Percentiles rank a stretch among this genome's conserved stretches.
Conservation (phyloP, 2,329 filamentous ascomycete species). For the Albifimbria verrucaria region DNA sequence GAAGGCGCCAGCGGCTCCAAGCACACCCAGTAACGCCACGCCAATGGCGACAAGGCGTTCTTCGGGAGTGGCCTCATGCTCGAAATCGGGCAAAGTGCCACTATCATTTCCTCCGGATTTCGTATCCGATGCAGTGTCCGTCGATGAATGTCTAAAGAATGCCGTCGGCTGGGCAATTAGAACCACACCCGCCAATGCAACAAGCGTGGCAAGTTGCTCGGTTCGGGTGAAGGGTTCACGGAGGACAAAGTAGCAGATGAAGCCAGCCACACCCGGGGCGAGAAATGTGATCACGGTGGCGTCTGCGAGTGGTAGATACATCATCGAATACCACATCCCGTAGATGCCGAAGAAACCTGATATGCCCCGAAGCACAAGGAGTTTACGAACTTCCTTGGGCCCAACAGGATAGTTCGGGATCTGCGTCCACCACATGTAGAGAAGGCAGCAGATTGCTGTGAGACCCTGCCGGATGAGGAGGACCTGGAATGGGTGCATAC, state of each 20-base stretch:
- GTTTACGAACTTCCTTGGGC: constrained; percentile 57
- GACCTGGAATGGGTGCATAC: constrained; percentile 81
- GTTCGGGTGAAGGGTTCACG: constrained; percentile 74
- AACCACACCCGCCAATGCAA: constrained; percentile 77
- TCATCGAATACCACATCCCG: constrained; percentile 64
- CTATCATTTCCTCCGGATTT: constrained; percentile 9
- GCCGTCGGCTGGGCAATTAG: constrained; percentile 73
- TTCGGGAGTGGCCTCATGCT: constrained; percentile 47
- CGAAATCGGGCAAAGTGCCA: constrained; percentile 23
- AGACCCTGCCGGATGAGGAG: constrained; percentile 77
- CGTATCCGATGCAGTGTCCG: constrained; percentile 15
- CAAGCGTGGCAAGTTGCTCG: constrained; percentile 71
- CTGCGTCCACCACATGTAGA: constrained; percentile 71
- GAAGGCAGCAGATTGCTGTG: constrained; percentile 62
- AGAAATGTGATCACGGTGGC: constrained; percentile 89
- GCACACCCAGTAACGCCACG: constrained; percentile 71
- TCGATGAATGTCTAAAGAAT: constrained; percentile 38
- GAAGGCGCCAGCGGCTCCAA: constrained; percentile 72
- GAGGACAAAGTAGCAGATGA: constrained; percentile 71
- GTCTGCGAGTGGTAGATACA: constrained; percentile 81
- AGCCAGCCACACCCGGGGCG: constrained; percentile 73
- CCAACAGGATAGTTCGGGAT: constrained; percentile 72
- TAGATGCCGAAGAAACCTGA: constrained; percentile 76
- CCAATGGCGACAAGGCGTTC: constrained; percentile 69
- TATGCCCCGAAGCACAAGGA: constrained; percentile 67